phyloP scores from a whole-genome alignment of 805 yeast species.

The Starmerella floris region DNA sequence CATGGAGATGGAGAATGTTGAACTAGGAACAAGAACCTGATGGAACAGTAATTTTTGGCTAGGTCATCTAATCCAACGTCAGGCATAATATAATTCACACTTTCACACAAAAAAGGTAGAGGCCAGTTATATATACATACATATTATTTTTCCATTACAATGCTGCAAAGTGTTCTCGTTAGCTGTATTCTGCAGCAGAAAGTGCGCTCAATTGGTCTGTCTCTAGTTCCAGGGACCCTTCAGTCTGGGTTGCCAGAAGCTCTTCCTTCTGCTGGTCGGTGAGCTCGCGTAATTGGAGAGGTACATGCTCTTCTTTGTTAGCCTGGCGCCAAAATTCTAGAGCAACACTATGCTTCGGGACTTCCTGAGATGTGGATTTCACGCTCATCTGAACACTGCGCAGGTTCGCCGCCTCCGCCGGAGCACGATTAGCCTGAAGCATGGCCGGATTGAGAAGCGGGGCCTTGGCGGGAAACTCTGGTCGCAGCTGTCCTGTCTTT shows the following conservation, averaged over 20 bases:
- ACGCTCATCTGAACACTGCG: conserved; percentile 70
- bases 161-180: too few relatives aligned
- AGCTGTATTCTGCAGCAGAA: too few relatives aligned
- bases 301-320: conserved; percentile 44
- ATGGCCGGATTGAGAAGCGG: conserved; percentile 16
- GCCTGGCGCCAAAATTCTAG: conserved; percentile 47
- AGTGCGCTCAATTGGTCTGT: too few relatives aligned
- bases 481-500: conserved; percentile 63
- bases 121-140: too few relatives aligned
- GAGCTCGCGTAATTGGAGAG: background rate
- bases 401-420: conserved; percentile 23
- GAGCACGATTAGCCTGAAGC: conserved; percentile 1
- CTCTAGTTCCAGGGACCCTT: too few relatives aligned
- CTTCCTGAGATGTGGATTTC: conserved; percentile 43
- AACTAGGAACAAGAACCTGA: background rate
- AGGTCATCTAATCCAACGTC: too few relatives aligned
- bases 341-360: conserved; percentile 58
- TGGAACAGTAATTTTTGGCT: too few relatives aligned
- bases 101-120: too few relatives aligned
- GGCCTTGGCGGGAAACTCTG: conserved; percentile 52
- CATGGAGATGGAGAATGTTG: conserved; percentile 52
- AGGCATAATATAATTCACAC: too few relatives aligned
- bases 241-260: too few relatives aligned
- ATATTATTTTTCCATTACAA: too few relatives aligned
- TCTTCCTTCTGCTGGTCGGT: background rate